Evolutionary conservation across 495 filamentous ascomycete species (phyloP), one percentile per base, ranked within the genome.

Genomic region (Penicillium alfredii): DNA sequence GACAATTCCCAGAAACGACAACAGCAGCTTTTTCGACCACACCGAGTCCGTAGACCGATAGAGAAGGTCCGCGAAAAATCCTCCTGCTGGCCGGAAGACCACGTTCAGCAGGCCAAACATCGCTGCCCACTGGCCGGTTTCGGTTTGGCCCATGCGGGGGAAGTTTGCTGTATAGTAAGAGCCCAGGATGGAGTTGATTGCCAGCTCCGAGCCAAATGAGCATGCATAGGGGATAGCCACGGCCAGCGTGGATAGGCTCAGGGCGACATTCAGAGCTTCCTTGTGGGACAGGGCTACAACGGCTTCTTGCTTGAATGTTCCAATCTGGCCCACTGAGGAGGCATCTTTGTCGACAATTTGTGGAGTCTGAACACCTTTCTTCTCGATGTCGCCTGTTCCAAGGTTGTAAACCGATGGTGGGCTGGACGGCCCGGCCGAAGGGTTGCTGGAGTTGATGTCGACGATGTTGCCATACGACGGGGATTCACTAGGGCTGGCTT

Each of bases 51-150:
- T 77, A 14, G 50, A 50, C 12, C 62, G 66, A 67, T 89, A 94
- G 2, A 89, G 51, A n/a, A 81, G 15, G 44, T 95, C 88, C 2
- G 76, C 71, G 8, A 87, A 41, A 10, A 85, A 70, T 1, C 88
- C 88, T 28, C 88, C 88, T 0, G 77, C 48, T 0, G 88, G 88
- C 1, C 88, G 74, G 36, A 74, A 84, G 36, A 82, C 58, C 21
- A 90, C 64, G 59, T 95, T 94, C 17, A 95, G 65, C 32, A 95
- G 80, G 7, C 88, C 88, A 54, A 93, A 95, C 80, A 93, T 90
- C 36, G 88, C 85, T 0, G 86, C 84, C 80, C 82, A 93, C 46
- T 76, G 72, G 2, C 84, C 77, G 5, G 82, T 77, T 15, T 69
- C 60, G 6, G 86, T 89, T 56, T 89, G 85, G 4, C 74, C 74